A percentile compares a stretch with the other conserved stretches of the same genome.
phyloP scores from a whole-genome alignment of 2,329 filamentous ascomycete genomes.

The Byssothecium circinans region DNA sequence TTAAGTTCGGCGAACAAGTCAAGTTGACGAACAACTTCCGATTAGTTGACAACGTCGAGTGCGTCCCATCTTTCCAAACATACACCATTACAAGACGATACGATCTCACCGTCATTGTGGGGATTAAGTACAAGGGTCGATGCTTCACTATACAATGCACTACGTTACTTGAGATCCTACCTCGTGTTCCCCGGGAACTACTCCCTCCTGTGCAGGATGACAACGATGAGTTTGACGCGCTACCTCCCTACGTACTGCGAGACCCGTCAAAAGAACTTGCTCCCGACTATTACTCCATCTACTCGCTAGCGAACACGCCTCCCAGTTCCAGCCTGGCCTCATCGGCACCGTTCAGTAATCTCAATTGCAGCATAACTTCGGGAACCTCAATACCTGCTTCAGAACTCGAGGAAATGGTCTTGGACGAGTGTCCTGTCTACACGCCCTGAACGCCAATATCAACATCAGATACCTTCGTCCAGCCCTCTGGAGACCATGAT shows the following conservation, averaged over 20 bases:
- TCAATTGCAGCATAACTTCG: conserved; percentile 16
- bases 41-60: conserved; percentile 36
- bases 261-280: conserved; percentile 34
- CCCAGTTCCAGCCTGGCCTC: conserved; percentile 17
- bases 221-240: conserved; percentile 31
- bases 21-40: conserved; percentile 35
- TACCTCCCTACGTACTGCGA: conserved; percentile 33
- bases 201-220: conserved; percentile 11
- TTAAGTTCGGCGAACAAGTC: conserved; percentile 23
- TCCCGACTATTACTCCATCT: conserved; percentile 35
- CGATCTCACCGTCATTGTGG: conserved; percentile 27
- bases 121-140: conserved; percentile 30
- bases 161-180: conserved; percentile 34
- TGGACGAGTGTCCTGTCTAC: not conserved
- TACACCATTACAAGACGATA: conserved; percentile 39
- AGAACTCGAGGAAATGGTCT: not conserved
- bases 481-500: too few species aligned
- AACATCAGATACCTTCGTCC: too few species aligned
- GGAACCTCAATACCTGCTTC: conserved; percentile 9
- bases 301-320: conserved; percentile 19
- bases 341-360: conserved; percentile 8
- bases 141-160: conserved; percentile 29
- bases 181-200: conserved; percentile 20
- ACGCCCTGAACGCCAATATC: not conserved
- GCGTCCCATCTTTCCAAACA: conserved; percentile 39